Evolutionary conservation across 23 red algal genomes (phyloP).

Genomic region (Gracilaria domingensis): DNA sequence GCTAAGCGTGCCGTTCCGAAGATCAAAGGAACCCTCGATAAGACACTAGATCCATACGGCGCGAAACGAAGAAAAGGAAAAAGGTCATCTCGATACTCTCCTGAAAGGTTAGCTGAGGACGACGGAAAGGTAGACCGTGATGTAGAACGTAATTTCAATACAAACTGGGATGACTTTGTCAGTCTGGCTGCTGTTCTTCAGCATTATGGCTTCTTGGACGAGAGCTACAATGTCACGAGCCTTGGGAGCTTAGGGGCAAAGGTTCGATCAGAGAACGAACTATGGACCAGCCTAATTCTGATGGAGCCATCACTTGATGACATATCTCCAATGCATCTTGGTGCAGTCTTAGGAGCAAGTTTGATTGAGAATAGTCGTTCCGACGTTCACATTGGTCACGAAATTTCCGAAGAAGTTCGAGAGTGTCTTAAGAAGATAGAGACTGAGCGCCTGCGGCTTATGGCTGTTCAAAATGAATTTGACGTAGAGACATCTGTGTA

Average conservation of each 20-base stretch:
- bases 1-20: slow-evolving; percentile 43
- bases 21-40: slow-evolving; percentile 41
- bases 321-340: slow-evolving; percentile 77
- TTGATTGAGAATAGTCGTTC: slow-evolving; percentile 61
- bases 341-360: slow-evolving; percentile 74
- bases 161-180: slow-evolving; percentile 74
- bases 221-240: slow-evolving; percentile 68
- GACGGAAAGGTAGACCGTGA: neutral
- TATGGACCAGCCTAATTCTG: slow-evolving; percentile 87
- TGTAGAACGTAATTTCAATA: neutral
- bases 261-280: slow-evolving; percentile 89
- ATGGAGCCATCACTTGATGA: slow-evolving; percentile 46
- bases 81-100: slow-evolving; percentile 10
- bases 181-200: slow-evolving; percentile 59
- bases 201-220: slow-evolving; percentile 80
- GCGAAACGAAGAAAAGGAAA: slow-evolving; percentile 27
- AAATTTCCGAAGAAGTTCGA: slow-evolving; percentile 29
- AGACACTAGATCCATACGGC: slow-evolving; percentile 35
- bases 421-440: slow-evolving; percentile 27
- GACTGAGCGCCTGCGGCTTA: slow-evolving; percentile 29
- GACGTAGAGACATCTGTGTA: slow-evolving; percentile 36
- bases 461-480: slow-evolving; percentile 65
- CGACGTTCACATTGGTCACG: slow-evolving; percentile 60
- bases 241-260: slow-evolving; percentile 79
- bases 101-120: neutral